A percentile compares a stretch with the other conserved stretches of the same genome.
Conservation (phyloP, 2,329 filamentous ascomycete genomes). For the Ceratocystis eucalypticola region DNA sequence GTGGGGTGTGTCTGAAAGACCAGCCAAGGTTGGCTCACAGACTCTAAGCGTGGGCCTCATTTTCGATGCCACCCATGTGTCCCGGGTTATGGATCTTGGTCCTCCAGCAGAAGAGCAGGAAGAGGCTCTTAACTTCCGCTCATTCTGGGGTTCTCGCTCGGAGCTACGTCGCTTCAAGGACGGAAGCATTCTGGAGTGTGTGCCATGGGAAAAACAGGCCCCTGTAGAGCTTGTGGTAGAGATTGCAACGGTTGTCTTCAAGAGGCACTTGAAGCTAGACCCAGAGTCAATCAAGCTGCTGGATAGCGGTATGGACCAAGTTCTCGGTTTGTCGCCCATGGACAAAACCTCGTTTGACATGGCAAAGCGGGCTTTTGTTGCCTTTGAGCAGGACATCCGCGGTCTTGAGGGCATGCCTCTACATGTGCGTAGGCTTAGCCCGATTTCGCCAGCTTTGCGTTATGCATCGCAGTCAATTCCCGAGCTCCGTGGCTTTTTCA, state of each 20-base stretch:
- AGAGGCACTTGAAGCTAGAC: constrained; percentile 51
- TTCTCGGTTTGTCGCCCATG: constrained; percentile 34
- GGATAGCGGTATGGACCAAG: constrained; percentile 37
- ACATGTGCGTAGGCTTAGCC: constrained; percentile 66
- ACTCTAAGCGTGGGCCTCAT: constrained; percentile 44
- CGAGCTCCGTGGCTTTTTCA: constrained; percentile 20
- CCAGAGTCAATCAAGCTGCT: constrained; percentile 40
- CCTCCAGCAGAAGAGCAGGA: constrained; percentile 75
- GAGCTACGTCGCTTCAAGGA: constrained; percentile 92
- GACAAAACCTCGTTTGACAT: constrained; percentile 51
- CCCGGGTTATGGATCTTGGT: constrained; percentile 72
- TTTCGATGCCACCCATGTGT: constrained; percentile 58
- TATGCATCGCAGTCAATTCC: constrained; percentile 53
- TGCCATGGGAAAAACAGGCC: constrained; percentile 63
- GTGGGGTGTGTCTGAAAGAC: constrained; percentile 25
- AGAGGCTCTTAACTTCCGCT: constrained; percentile 66
- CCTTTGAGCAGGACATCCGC: constrained; percentile 64
- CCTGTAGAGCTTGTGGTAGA: constrained; percentile 60
- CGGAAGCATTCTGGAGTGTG: constrained; percentile 80
- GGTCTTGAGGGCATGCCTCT: constrained; percentile 71
- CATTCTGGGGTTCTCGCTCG: constrained; percentile 90
- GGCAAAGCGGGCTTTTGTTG: constrained; percentile 54
- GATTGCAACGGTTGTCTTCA: constrained; percentile 59
- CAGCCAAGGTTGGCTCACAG: constrained; percentile 7
- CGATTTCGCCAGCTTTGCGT: constrained; percentile 58